phyloP scores from a whole-genome alignment of 1,284 basidiomycete genomes.

The Boletus smithii region DNA sequence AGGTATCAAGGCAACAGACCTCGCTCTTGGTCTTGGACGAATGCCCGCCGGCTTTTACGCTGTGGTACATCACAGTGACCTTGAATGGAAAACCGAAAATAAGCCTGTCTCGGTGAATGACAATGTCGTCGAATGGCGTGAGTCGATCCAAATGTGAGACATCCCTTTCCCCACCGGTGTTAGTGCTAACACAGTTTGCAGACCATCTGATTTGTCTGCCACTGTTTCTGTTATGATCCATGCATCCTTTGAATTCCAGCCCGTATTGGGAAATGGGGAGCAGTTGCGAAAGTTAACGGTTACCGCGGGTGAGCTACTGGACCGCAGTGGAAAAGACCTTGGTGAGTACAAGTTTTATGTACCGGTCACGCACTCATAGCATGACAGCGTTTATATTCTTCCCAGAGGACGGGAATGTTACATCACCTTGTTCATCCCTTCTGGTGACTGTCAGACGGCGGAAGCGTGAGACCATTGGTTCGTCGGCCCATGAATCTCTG shows the following conservation, averaged over 20 bases:
- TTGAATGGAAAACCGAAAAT: no score
- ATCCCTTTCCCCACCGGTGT: no score
- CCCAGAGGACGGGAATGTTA: background rate
- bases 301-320: background rate
- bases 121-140: background rate
- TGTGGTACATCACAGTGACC: no score
- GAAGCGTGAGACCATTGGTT: background rate
- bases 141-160: background rate
- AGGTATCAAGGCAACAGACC: no score
- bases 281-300: no score
- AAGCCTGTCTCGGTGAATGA: background rate
- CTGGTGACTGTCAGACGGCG: background rate
- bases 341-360: background rate
- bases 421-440: slow-evolving; percentile 2
- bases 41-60: no score
- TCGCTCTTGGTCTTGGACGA: no score
- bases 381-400: background rate
- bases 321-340: background rate
- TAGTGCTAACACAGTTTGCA: no score
- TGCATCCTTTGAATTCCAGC: no score
- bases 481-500: background rate
- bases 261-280: no score
- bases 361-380: background rate
- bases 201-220: no score
- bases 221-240: background rate